Evolutionary conservation across 129 eudicot genomes (phyloP).

Genomic region (Centrapalus pauciflorus): DNA sequence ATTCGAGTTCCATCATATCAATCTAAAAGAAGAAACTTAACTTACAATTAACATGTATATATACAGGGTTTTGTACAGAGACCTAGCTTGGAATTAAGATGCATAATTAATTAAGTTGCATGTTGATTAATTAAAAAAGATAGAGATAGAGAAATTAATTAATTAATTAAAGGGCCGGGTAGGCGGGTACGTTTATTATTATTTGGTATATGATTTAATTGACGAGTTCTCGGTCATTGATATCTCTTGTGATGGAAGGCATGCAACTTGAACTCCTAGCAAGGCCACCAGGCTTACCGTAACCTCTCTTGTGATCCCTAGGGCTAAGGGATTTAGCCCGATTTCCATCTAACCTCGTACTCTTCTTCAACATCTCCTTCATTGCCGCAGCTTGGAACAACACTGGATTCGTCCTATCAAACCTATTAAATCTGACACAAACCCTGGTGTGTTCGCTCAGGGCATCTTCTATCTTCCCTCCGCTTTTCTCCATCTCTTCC

Average conservation of each 20-base stretch:
- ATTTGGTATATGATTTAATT: no score
- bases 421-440: constrained; percentile 64
- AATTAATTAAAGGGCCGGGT: no score
- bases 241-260: constrained; percentile 57
- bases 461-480: constrained; percentile 68
- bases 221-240: constrained; percentile 25
- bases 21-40: no score
- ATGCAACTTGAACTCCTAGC: constrained; percentile 87
- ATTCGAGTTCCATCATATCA: no score
- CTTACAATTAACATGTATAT: no score
- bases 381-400: constrained; percentile 80
- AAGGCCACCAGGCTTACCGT: constrained; percentile 43
- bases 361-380: constrained; percentile 66
- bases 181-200: no score
- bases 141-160: no score
- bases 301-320: constrained; percentile 39
- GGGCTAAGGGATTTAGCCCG: constrained; percentile 62
- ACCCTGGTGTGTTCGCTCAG: constrained; percentile 62
- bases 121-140: no score
- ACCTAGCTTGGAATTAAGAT: no score
- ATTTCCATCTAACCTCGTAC: constrained; percentile 18
- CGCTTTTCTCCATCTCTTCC: constrained; percentile 78
- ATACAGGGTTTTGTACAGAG: no score
- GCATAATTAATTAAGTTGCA: no score
- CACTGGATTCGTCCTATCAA: constrained; percentile 76